Percentiles rank a stretch among this genome's conserved stretches.
Conservation (phyloP, 768 basidiomycete species). For the Rhodocollybia butyracea region DNA sequence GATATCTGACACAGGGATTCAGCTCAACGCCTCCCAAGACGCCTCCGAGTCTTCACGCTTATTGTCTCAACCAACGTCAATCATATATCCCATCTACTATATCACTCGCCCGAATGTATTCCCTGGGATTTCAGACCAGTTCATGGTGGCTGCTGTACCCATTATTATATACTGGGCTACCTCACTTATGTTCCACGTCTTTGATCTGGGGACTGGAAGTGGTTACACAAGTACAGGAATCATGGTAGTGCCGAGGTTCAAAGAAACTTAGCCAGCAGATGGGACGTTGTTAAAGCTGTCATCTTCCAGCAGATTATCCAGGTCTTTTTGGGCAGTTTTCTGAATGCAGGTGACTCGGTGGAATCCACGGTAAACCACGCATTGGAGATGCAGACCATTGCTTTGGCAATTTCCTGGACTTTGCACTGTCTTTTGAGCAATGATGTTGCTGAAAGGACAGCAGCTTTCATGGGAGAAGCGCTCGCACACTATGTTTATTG, state of each 20-base stretch:
- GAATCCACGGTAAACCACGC: slow-evolving; percentile 37
- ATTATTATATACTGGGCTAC: slow-evolving; percentile 81
- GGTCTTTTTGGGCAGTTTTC: slow-evolving; percentile 67
- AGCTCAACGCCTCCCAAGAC: too few relatives aligned
- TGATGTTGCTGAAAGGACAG: too few relatives aligned
- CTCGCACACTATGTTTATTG: slow-evolving; percentile 75
- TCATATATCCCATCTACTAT: slow-evolving; percentile 54
- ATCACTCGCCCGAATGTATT: slow-evolving; percentile 43
- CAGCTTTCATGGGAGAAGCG: too few relatives aligned
- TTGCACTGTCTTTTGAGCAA: slow-evolving; percentile 38
- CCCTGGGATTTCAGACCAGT: slow-evolving; percentile 61
- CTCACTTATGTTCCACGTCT: slow-evolving; percentile 74
- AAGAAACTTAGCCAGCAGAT: slow-evolving; percentile 70
- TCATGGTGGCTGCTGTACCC: slow-evolving; percentile 71
- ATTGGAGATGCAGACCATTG: slow-evolving; percentile 39
- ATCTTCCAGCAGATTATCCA: slow-evolving; percentile 85
- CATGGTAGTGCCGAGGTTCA: slow-evolving; percentile 84
- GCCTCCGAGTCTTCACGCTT: too few relatives aligned
- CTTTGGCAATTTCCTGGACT: slow-evolving; percentile 36
- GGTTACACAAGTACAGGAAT: slow-evolving; percentile 81
- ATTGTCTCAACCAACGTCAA: too few relatives aligned
- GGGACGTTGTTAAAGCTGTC: slow-evolving; percentile 76
- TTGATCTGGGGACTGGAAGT: slow-evolving; percentile 79
- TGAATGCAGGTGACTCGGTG: slow-evolving; percentile 57
- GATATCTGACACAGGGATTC: too few relatives aligned